Conservation (phyloP, 2,329 filamentous ascomycete species). For the Colletotrichum euphorbiae region DNA sequence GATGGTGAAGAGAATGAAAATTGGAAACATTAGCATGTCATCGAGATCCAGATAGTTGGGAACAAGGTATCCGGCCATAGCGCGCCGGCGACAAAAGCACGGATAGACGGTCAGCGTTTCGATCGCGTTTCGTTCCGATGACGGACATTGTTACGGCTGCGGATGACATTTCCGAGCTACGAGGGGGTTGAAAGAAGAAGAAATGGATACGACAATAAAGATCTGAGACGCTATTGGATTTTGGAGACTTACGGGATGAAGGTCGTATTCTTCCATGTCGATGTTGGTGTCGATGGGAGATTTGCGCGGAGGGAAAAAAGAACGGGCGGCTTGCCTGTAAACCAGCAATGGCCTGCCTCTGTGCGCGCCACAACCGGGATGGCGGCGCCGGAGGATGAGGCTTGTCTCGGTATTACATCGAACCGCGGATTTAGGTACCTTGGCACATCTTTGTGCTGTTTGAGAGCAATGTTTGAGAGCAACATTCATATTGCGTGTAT, state of each 20-base stretch:
- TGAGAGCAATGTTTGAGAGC: neutral
- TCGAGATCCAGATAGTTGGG: conserved; percentile 25
- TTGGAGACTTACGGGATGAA: neutral
- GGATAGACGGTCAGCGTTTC: conserved; percentile 16
- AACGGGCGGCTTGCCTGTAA: neutral
- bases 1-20: neutral
- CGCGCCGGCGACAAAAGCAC: neutral
- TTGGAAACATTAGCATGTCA: conserved; percentile 25
- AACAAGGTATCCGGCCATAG: neutral
- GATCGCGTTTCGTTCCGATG: conserved; percentile 35
- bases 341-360: neutral
- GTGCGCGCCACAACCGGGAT: conserved; percentile 17
- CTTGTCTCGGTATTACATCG: conserved; percentile 12
- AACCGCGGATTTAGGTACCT: too few species aligned
- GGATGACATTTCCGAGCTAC: neutral
- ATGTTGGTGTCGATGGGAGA: conserved; percentile 1
- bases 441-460: neutral
- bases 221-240: neutral
- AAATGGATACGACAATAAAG: neutral
- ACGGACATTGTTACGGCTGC: neutral
- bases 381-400: conserved; percentile 4
- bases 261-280: neutral
- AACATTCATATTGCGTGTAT: neutral
- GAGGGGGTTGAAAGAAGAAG: neutral
- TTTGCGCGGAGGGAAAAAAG: neutral